Evolutionary conservation across 306 rosid species (phyloP).

Genomic region (Pachyrhizus erosus): DNA sequence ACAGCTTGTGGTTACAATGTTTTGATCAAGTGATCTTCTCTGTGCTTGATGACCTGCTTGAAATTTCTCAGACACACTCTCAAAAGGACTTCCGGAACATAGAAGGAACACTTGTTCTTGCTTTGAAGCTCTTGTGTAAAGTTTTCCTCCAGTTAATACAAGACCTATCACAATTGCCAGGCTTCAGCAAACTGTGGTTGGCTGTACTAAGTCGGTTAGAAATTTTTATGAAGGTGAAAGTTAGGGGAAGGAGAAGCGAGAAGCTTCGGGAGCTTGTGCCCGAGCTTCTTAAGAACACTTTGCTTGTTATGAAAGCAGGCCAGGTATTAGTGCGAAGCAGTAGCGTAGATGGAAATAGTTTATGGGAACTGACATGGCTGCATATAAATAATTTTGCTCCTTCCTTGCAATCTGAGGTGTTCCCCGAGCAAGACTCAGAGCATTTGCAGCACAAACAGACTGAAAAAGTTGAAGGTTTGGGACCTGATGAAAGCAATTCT

Average conservation of each 20-base stretch:
- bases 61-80: constrained; percentile 73
- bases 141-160: constrained; percentile 80
- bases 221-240: constrained; percentile 72
- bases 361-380: constrained; percentile 89
- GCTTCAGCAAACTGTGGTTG: constrained; percentile 84
- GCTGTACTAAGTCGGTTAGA: constrained; percentile 78
- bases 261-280: constrained; percentile 89
- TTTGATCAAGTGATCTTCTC: constrained; percentile 84
- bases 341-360: constrained; percentile 67
- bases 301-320: constrained; percentile 79
- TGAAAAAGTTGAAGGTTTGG: constrained; percentile 52
- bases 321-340: constrained; percentile 62
- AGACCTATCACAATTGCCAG: constrained; percentile 64
- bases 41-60: constrained; percentile 83
- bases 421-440: constrained; percentile 69
- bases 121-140: constrained; percentile 85
- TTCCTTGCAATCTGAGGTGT: constrained; percentile 80
- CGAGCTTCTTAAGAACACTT: constrained; percentile 84
- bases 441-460: constrained; percentile 49
- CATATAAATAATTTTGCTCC: constrained; percentile 74
- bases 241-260: constrained; percentile 82
- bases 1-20: constrained; percentile 79
- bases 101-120: constrained; percentile 89
- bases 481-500: constrained; percentile 52
- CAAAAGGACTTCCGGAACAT: constrained; percentile 85